Evolutionary conservation across 2,329 filamentous ascomycete species (phyloP), one percentile per base, ranked within the genome.

Genomic region (Fusarium verrucosum): DNA sequence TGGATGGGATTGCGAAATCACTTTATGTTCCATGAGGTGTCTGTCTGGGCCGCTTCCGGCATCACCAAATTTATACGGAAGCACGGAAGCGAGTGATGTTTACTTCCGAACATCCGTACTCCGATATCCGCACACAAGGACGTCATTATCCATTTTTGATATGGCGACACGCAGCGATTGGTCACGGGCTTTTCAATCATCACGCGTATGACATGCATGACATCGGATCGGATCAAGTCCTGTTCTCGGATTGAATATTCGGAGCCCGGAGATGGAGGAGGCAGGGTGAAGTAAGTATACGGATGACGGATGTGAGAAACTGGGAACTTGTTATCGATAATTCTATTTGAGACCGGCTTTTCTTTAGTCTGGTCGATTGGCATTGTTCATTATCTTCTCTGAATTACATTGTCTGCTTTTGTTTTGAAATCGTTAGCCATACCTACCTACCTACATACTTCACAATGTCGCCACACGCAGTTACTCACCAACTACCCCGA

Each of bases 381-480:
- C 16, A 41, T 25, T 46, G 23, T 22, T 8, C 30, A 26, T 46
- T 26, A 23, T 46, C 45, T 30, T 35, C 22, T 32, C 7, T 36
- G 23, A n/a, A n/a, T n/a, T n/a, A n/a, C 17, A 43, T 45, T 44
- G 4, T 44, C 40, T 17, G 10, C 50, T 26, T 23, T 22, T 23
- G 41, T 10, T 37, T 25, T n/a, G 19, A n/a, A n/a, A n/a, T n/a
- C n/a, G n/a, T n/a, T n/a, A n/a, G n/a, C n/a, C n/a, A n/a, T n/a
- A n/a, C n/a, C n/a, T n/a, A n/a, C n/a, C n/a, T n/a, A n/a, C n/a
- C 10, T 26, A 11, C 37, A 33, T 28, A 25, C 17, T 43, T 36
- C 16, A 66, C 40, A 20, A 82, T 82, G 80, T 80, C 80, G 58
- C 80, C 79, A 32, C 80, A 81, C 70, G 79, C 78, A 10, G 65